A percentile compares a stretch with the other conserved stretches of the same genome.
Evolutionary conservation across 306 rosid species (phyloP).

Genomic region (Begonia masoniana): DNA sequence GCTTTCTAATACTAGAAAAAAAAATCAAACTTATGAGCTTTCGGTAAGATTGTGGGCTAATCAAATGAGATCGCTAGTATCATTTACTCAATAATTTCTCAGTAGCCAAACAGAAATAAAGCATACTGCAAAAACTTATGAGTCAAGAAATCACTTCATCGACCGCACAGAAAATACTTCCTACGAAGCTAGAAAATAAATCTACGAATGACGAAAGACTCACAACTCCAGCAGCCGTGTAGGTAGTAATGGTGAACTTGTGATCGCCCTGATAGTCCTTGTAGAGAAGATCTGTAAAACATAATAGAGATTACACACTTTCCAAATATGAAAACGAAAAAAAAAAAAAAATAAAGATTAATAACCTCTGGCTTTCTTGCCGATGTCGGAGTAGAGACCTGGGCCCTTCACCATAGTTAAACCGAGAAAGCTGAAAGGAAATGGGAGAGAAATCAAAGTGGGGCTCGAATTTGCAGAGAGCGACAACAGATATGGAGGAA

Average conservation of each 20-base stretch:
- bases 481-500: slow-evolving; percentile 1
- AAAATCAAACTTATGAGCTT: not conserved
- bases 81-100: slow-evolving; percentile 4
- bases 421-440: slow-evolving; percentile 19
- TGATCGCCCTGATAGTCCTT: slow-evolving; percentile 91
- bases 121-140: not conserved
- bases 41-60: too few species aligned
- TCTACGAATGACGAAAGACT: slow-evolving; percentile 7
- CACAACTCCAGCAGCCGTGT: slow-evolving; percentile 63
- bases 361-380: slow-evolving; percentile 79
- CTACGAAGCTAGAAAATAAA: not conserved
- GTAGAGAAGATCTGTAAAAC: slow-evolving; percentile 61
- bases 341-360: not conserved
- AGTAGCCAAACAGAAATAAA: slow-evolving; percentile 1
- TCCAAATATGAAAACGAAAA: not conserved
- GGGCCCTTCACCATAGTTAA: slow-evolving; percentile 88
- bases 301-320: too few species aligned
- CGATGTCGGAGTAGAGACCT: slow-evolving; percentile 84
- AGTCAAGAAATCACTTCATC: not conserved
- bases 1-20: not conserved
- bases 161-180: not conserved
- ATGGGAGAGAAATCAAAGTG: slow-evolving; percentile 6
- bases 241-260: slow-evolving; percentile 77
- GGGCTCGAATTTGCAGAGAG: not conserved
- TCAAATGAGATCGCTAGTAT: not conserved